Evolutionary conservation across 2,329 filamentous ascomycete genomes (phyloP).

Genomic region (Fusarium sp.): DNA sequence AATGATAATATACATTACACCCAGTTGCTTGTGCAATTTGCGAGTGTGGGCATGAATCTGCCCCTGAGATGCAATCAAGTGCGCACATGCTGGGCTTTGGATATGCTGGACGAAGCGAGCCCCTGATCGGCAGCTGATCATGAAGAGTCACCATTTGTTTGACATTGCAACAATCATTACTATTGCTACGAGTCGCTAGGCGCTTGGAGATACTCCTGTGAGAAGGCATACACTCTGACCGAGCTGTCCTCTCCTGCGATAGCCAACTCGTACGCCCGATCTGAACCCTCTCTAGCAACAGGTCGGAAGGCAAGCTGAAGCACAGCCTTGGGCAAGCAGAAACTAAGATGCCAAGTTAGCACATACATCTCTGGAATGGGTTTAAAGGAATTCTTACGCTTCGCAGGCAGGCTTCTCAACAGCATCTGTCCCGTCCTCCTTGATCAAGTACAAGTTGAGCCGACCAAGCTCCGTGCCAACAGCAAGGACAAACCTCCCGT

Average conservation of each 20-base stretch:
- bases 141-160: not conserved
- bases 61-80: not conserved
- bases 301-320: constrained; percentile 79
- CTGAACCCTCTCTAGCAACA: constrained; percentile 42
- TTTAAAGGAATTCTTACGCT: constrained; percentile 52
- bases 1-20: constrained; percentile 38
- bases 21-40: not conserved
- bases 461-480: constrained; percentile 68
- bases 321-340: constrained; percentile 70
- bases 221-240: constrained; percentile 66
- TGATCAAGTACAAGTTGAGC: constrained; percentile 58
- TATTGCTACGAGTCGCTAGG: constrained; percentile 33
- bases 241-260: constrained; percentile 72
- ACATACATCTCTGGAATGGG: not conserved
- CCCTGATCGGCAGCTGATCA: not conserved
- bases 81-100: not conserved
- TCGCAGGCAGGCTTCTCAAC: constrained; percentile 50
- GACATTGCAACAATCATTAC: constrained; percentile 9
- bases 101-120: not conserved
- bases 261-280: constrained; percentile 56
- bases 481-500: constrained; percentile 58
- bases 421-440: constrained; percentile 53
- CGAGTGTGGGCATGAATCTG: not conserved
- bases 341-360: constrained; percentile 40
- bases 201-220: constrained; percentile 41